Evolutionary conservation across 1,139 yeast genomes (phyloP), one percentile per base, ranked within the genome.

Genomic region (Wickerhamomyces sp.): DNA sequence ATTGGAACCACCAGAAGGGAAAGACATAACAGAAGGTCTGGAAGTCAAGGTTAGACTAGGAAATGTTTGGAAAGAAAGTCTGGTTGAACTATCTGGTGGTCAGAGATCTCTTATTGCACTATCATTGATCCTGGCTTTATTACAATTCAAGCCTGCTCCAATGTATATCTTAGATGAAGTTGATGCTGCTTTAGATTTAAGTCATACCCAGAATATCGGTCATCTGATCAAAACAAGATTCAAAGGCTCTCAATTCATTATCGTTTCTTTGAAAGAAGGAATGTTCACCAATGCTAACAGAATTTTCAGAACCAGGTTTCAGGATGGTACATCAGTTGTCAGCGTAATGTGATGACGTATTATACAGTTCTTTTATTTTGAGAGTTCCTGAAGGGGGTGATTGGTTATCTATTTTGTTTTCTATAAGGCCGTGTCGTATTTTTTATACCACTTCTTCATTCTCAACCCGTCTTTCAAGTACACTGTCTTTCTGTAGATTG

Each of bases 251-350:
- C 99, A 94, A 63, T 94, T 94, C 61, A 91, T 94, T 54, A 95
- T 94, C 45, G 99, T 94, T 18, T 87, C 96, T 30, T 79, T 94
- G 67, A 94, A 94, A 63, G 99, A 94, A 64, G 99, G 98, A 14
- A 89, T 94, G 96, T 94, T 93, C 62, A 85, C 96, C 27, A 94
- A 94, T 67, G 99, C 99, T 13, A 94, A 94, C 62, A 75, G 96
- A 51, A 89, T 94, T 32, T 94, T 90, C 65, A 77, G 95, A 58
- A 91, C 98, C 1, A 75, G 97, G 53, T 93, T 93, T 67, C 96
- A 91, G 62, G 97, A 93, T 58, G 98, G 99, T 55, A 91, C 97
- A 0, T 89, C 97, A 31, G 91, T 91, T 31, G 98, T 93, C 2
- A 80, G 87, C 37, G 77, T 81, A 18, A 64, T 69, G 67, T 50